Percentiles rank a stretch among this genome's conserved stretches.
Evolutionary conservation across 129 eudicot species (phyloP).

Genomic region (Glebionis coronaria): DNA sequence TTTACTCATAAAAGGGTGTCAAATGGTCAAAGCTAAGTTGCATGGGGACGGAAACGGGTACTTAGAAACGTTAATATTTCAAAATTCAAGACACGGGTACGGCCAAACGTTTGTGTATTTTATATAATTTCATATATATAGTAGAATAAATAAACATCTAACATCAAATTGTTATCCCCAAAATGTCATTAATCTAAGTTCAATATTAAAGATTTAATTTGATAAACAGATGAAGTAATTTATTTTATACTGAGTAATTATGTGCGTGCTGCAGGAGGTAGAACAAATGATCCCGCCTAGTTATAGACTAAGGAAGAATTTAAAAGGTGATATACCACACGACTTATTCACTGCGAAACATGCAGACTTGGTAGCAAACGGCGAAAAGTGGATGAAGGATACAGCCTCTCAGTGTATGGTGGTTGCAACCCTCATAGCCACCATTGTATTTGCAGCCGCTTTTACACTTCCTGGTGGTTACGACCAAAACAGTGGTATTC

Average conservation of each 20-base stretch:
- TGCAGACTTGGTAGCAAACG: not conserved
- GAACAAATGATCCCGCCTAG: conserved; percentile 1
- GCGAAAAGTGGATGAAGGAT: conserved; percentile 2
- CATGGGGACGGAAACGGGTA: too few relatives aligned
- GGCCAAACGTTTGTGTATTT: too few relatives aligned
- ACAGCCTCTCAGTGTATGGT: conserved; percentile 15
- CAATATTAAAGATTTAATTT: too few relatives aligned
- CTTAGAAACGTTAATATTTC: too few relatives aligned
- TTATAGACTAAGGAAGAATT: not conserved
- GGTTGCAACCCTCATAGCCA: conserved; percentile 19
- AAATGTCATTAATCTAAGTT: too few relatives aligned
- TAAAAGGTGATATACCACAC: not conserved
- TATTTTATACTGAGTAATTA: too few relatives aligned
- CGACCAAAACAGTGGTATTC: conserved; percentile 10
- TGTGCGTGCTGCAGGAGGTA: conserved; percentile 9
- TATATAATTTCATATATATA: too few relatives aligned
- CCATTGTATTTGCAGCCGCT: conserved; percentile 20
- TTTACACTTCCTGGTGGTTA: conserved; percentile 25
- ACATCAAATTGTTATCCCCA: too few relatives aligned
- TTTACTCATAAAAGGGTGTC: too few relatives aligned
- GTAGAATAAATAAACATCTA: too few relatives aligned
- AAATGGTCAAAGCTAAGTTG: too few relatives aligned
- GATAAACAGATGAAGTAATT: not conserved
- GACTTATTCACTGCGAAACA: conserved; percentile 1
- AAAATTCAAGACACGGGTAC: too few relatives aligned